These are phyloP conservation scores for Bacterosira constricta DNA, from an alignment of 108 stramenopile species.

Conservation along the genomic window DNA sequence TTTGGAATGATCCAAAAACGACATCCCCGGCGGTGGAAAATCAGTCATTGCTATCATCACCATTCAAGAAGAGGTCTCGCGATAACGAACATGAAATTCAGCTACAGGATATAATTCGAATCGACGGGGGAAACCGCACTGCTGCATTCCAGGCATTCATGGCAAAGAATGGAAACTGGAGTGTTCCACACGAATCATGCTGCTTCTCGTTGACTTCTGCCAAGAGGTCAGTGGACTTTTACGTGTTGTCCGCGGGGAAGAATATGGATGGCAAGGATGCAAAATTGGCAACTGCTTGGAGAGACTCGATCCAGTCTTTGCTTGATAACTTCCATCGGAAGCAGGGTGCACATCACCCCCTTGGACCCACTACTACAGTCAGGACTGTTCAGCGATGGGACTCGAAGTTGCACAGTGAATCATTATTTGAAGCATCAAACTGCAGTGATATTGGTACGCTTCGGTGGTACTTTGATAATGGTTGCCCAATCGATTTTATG, in stretches of 20 bases:
- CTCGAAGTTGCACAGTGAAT: constrained; percentile 3
- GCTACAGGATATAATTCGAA: constrained; percentile 17
- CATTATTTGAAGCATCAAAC: constrained; percentile 29
- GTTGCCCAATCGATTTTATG: constrained; percentile 39
- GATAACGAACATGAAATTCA: constrained; percentile 12
- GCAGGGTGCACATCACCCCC: background rate
- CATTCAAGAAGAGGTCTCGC: constrained; percentile 6
- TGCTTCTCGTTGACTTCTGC: constrained; percentile 29
- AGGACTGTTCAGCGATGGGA: constrained; percentile 7
- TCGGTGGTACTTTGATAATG: constrained; percentile 34
- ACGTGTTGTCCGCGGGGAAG: constrained; percentile 11
- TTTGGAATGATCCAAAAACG: constrained; percentile 30
- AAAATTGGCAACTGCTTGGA: constrained; percentile 8
- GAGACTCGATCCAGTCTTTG: constrained; percentile 11
- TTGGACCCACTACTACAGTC: background rate
- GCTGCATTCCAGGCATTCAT: constrained; percentile 35
- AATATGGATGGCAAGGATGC: constrained; percentile 2
- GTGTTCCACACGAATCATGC: constrained; percentile 22
- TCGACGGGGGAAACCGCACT: constrained; percentile 10
- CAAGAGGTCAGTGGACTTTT: constrained; percentile 35
- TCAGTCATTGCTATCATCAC: background rate
- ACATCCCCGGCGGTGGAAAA: too few relatives aligned
- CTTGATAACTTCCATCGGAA: constrained; percentile 9
- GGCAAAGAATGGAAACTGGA: constrained; percentile 13
- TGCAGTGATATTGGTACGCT: constrained; percentile 25